Evolutionary conservation across 371 early-diverging fungal genomes (phyloP), one percentile per base, ranked within the genome.

Genomic region (Cokeromyces recurvatus): DNA sequence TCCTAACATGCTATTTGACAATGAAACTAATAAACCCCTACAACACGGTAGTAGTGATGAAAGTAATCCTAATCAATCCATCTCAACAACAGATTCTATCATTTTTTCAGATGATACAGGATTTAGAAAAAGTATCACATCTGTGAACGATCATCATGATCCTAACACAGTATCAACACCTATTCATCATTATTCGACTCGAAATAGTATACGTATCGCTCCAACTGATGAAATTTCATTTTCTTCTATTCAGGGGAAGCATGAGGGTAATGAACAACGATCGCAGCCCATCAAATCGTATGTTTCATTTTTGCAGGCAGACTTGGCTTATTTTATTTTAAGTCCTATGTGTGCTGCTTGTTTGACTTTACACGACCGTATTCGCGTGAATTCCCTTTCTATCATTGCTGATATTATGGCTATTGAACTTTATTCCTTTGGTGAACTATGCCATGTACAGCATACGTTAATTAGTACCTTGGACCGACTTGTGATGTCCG

Each of bases 321-420:
- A 63, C 11, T 65, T 81, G 21, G 72, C 81, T 24, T 76, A 77
- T 9, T 63, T 64, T n/a, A 62, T 88, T 27, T 54, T 88, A 11
- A 77, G 83, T 9, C 77, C 78, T 5, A 57, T 86, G 25, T 74
- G 82, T 52, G 74, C 80, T 50, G 63, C 82, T 29, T 70, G 80
- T 14, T 51, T 85, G 54, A 79, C 81, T 4, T 59, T 72, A 11
- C 83, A 86, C 57, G 78, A 78, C 32, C 66, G 69, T 20, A 65
- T 85, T 4, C 73, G 82, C 23, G 44, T 58, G 9, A 66, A 78
- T 22, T 80, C 85, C 1, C 51, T 78, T 10, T 57, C 66, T 5
- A 62, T 87, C 3, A 61, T 89, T 27, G 81, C 79, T 32, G 79
- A 79, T 59, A 79, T 85, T 38, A 74, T 85, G 23, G 58, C 78